A percentile compares a stretch with the other conserved stretches of the same genome.
Evolutionary conservation across 1,284 basidiomycete genomes (phyloP).

Genomic region (Sphaerobolus stellatus): DNA sequence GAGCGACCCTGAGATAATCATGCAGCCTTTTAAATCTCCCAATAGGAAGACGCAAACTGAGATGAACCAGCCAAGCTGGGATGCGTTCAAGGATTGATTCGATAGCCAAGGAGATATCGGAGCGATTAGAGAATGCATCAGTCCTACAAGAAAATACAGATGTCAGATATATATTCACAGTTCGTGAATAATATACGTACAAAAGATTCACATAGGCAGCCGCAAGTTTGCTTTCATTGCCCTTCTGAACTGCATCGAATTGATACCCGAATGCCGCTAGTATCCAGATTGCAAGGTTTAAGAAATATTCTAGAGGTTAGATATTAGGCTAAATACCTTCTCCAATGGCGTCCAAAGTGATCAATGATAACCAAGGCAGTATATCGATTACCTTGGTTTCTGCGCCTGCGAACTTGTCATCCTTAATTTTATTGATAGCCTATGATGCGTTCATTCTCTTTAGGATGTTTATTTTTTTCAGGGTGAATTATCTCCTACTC

Average conservation of each 20-base stretch:
- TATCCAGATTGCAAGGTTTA: not conserved
- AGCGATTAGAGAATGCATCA: too few relatives aligned
- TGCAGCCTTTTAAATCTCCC: not conserved
- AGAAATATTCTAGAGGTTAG: not conserved
- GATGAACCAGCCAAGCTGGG: too few relatives aligned
- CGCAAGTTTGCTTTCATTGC: constrained; percentile 13
- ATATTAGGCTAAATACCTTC: constrained; percentile 13
- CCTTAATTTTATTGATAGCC: constrained; percentile 45
- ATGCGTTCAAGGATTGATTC: too few relatives aligned
- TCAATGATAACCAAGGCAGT: constrained; percentile 30
- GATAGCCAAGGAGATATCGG: too few relatives aligned
- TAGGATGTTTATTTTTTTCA: not conserved
- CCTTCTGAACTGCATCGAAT: constrained; percentile 22
- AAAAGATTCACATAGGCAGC: constrained; percentile 20
- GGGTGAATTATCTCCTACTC: not conserved
- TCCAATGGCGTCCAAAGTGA: constrained; percentile 35
- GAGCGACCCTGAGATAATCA: not conserved
- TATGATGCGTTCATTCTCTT: constrained; percentile 40
- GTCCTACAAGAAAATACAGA: too few relatives aligned
- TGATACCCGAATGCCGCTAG: constrained; percentile 26
- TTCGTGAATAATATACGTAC: constrained; percentile 15
- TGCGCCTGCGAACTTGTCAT: constrained; percentile 5
- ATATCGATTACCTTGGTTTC: constrained; percentile 35
- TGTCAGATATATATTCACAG: not conserved
- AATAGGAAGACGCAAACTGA: not conserved